These are phyloP conservation scores for Ophiostoma quercus DNA, from an alignment of 2,329 filamentous ascomycete genomes.

Conservation along the genomic window DNA sequence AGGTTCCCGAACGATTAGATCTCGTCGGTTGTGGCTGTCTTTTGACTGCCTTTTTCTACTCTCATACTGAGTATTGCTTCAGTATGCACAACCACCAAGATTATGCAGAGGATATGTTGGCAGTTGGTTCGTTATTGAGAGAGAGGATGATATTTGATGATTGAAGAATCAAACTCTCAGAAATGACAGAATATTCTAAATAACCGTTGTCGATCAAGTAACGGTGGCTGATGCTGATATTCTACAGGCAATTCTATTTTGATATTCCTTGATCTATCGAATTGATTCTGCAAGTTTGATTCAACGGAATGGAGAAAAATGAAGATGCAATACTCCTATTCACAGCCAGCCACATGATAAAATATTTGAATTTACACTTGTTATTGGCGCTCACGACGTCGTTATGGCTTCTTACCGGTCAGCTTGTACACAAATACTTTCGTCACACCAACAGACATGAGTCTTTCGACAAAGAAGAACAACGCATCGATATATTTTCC, in stretches of 20 bases:
- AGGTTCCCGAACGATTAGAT: background rate
- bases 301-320: background rate
- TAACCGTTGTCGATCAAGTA: background rate
- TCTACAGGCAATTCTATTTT: background rate
- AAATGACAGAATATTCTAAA: background rate
- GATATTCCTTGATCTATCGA: background rate
- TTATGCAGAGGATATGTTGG: no score
- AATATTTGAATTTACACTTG: background rate
- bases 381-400: background rate
- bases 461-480: background rate
- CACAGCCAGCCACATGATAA: background rate
- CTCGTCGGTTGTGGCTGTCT: no score
- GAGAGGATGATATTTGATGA: no score
- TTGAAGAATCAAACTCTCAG: no score
- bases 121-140: no score
- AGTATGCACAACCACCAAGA: no score
- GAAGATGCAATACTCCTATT: background rate
- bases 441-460: background rate
- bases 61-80: no score
- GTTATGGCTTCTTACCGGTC: constrained; percentile 4
- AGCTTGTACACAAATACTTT: background rate
- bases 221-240: background rate
- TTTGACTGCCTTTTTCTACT: no score
- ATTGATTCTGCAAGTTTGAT: no score
- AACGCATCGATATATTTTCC: background rate